Evolutionary conservation across 2,329 filamentous ascomycete genomes (phyloP), one percentile per base, ranked within the genome.

Genomic region (Endoconidiophora laricicola): DNA sequence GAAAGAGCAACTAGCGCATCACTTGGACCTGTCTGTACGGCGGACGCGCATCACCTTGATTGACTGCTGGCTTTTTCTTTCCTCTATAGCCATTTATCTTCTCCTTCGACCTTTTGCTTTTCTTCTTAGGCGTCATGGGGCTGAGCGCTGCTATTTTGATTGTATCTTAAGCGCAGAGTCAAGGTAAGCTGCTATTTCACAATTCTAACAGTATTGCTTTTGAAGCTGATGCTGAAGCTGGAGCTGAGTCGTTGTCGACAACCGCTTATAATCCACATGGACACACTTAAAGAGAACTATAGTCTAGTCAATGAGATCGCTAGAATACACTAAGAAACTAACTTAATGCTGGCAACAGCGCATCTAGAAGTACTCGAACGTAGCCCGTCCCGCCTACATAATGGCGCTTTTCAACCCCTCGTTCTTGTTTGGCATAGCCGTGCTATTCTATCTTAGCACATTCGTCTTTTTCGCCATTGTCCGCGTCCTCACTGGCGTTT

Each of bases 381-480:
- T 12, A 33, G 29, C 29, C 29, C 29, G 29, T 33, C 29, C 29
- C 44, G 12, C 41, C 38, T 44, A 24, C 29, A 38, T 6, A 45
- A 82, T 82, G 78, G 77, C 78, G 60, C 72, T 81, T 58, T 67
- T 81, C 58, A 78, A 74, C 60, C 81, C 82, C 58, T 85, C 90
- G 57, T 94, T 94, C 63, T 69, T 95, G 56, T 78, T 94, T 60
- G 90, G 90, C 63, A 72, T 94, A 58, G 60, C 88, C 62, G 79
- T 96, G 58, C 74, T 96, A 56, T 69, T 86, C 55, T 98, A 96
- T 68, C 76, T 98, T 42, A 83, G 79, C 55, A 87, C 90, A 55
- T 98, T 98, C 62, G 81, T 98, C 54, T 65, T 95, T 53, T 94
- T 98, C 64, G 91, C 91, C 60, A 76, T 96, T 58, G 68, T 98